Conservation (phyloP, 2,329 filamentous ascomycete genomes). For the Colletotrichum lini region DNA sequence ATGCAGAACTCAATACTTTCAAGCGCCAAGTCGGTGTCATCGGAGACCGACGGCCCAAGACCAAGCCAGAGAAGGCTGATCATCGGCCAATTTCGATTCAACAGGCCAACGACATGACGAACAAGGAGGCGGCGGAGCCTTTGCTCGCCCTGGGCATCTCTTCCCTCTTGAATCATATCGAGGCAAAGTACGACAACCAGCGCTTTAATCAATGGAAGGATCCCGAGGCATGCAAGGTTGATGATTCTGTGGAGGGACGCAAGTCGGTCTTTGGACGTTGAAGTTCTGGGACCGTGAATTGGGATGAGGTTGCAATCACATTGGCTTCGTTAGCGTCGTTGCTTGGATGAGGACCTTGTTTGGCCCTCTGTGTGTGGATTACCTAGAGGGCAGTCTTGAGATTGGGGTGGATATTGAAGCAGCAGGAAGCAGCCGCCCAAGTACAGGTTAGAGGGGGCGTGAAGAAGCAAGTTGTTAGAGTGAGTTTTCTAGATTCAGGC, state of each 20-base stretch:
- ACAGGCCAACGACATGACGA: conserved; percentile 56
- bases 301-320: conserved; percentile 3
- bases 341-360: conserved; percentile 42
- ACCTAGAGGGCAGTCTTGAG: conserved; percentile 28
- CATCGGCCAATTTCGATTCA: conserved; percentile 52
- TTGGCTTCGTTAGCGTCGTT: conserved; percentile 34
- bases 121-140: conserved; percentile 56
- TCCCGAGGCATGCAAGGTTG: conserved; percentile 24
- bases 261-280: conserved; percentile 32
- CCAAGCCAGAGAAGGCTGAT: conserved; percentile 44
- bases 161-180: conserved; percentile 46
- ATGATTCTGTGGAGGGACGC: conserved; percentile 23
- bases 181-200: conserved; percentile 18
- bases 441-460: conserved; percentile 25
- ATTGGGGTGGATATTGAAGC: conserved; percentile 17
- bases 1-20: conserved; percentile 49
- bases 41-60: conserved; percentile 53
- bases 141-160: conserved; percentile 60
- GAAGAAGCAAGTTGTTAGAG: conserved; percentile 30
- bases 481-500: conserved; percentile 29
- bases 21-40: conserved; percentile 54
- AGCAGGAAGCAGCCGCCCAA: neutral
- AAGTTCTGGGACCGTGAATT: neutral
- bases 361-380: conserved; percentile 32
- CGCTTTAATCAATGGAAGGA: conserved; percentile 27